Conservation (phyloP, 306 rosid genomes). For the Corylus heterophylla region DNA sequence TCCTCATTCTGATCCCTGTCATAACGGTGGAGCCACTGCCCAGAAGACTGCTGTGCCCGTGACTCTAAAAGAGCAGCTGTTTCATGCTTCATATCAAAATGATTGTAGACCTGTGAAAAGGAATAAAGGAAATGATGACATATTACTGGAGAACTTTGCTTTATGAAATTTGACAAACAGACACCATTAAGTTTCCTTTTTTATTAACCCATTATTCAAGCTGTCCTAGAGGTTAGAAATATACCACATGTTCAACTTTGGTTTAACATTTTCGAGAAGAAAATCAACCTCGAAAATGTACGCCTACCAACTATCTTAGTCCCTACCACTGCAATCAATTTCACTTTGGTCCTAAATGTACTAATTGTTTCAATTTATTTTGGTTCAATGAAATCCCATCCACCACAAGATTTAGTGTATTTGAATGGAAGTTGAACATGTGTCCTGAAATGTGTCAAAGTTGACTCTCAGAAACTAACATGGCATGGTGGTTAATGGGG, state of each 20-base stretch:
- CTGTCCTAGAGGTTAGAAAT: not conserved
- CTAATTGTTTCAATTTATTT: not conserved
- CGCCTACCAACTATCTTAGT: not conserved
- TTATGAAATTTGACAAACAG: not conserved
- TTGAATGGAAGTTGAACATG: not conserved
- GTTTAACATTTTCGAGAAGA: not conserved
- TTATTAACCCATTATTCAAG: not conserved
- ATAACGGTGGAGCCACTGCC: slow-evolving; percentile 71
- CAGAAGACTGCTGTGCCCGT: slow-evolving; percentile 77
- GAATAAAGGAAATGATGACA: slow-evolving; percentile 11
- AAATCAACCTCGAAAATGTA: not conserved
- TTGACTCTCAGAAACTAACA: not conserved
- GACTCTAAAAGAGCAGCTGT: slow-evolving; percentile 91
- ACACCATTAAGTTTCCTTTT: not conserved
- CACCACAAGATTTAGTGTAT: not conserved
- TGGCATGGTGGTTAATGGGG: not conserved
- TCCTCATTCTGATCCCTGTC: slow-evolving; percentile 91
- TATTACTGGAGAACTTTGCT: not conserved
- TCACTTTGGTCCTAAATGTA: not conserved
- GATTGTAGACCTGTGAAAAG: slow-evolving; percentile 76
- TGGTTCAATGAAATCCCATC: not conserved
- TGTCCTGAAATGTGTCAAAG: too few relatives aligned
- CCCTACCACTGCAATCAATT: not conserved
- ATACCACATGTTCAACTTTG: not conserved
- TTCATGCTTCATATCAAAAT: slow-evolving; percentile 97